Conservation (phyloP, 2,329 filamentous ascomycete genomes). For the Periconia sp. region DNA sequence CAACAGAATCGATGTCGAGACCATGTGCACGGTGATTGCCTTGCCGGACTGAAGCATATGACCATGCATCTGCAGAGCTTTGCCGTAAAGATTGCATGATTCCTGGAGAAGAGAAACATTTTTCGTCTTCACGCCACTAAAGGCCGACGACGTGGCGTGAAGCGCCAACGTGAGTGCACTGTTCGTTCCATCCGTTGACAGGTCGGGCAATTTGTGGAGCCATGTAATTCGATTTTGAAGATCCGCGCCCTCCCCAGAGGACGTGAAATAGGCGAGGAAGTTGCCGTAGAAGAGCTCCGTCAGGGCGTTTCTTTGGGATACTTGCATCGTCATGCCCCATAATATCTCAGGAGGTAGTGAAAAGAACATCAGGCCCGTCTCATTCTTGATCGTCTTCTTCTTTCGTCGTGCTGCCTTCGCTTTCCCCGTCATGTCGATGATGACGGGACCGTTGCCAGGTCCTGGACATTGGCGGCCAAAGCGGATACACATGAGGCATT, state of each 20-base stretch:
- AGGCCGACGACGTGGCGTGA: conserved; percentile 34
- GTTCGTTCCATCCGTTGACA: conserved; percentile 31
- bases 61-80: conserved; percentile 30
- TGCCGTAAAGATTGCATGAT: conserved; percentile 33
- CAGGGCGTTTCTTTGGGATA: conserved; percentile 22
- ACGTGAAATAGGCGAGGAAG: conserved; percentile 34
- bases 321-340: conserved; percentile 9
- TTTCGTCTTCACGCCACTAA: conserved; percentile 28
- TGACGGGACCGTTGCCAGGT: conserved; percentile 29
- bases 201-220: conserved; percentile 31
- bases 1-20: conserved; percentile 38
- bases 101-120: conserved; percentile 24
- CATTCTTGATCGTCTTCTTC: conserved; percentile 12
- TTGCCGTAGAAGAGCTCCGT: conserved; percentile 34
- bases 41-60: conserved; percentile 16
- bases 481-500: conserved; percentile 38
- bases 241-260: conserved; percentile 28
- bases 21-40: conserved; percentile 35
- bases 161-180: conserved; percentile 30
- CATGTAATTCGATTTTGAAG: conserved; percentile 33
- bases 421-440: conserved; percentile 38
- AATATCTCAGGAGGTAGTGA: conserved; percentile 4
- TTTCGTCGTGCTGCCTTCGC: conserved; percentile 15
- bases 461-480: conserved; percentile 32
- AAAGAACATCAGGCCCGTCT: background rate